Base-by-base conservation (phyloP, 495 filamentous ascomycete genomes). In the Aspergillus leporis region DNA sequence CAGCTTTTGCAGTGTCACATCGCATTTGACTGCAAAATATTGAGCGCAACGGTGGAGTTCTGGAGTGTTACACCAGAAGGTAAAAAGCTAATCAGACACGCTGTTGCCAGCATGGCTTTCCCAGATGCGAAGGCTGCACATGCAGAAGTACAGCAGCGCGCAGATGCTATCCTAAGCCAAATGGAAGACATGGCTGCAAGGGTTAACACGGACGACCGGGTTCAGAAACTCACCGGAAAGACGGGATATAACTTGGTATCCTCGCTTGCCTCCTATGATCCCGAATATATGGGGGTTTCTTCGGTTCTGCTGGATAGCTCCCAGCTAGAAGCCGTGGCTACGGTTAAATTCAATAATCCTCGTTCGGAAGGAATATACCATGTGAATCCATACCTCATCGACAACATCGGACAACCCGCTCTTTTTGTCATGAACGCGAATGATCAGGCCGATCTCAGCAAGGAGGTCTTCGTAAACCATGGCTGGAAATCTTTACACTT, bases 161-260 rank as follows among this genome's bases (percentile, higher is more conserved):
- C 43, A 23, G 43, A 12, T 7, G 13, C 4, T 3, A 47, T 47
- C 7, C 19, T 47, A 7, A 7, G 1, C 2, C 19, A 47, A 14
- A 47, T 47, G 43, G 43, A 47, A 19, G 43, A 47, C 43, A 22
- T 47, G 43, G 21, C 18, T 23, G 3, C 18, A 3, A 47, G 43
- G 9, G 3, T 47, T 0, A 6, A 47, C 9, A 12, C 18, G 3
- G 43, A 47, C 12, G 43, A 47, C 19, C 18, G 43, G 5, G 43
- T 47, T n/a, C 46, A 63, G 14, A 38, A 47, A 16, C 65, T 81
- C 21, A 69, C 73, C 45, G 73, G 73, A 30, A 72, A 69, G 16
- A 78, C 90, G 69, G 85, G 83, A 7, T 92, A 91, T 72, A 87
- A 88, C 65, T 72, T 90, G 22, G 85, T 92, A 59, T 62, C 74